These are phyloP conservation scores for Yamadazyma sp. DNA, from an alignment of 1,139 yeast species.

Conservation along the genomic window DNA sequence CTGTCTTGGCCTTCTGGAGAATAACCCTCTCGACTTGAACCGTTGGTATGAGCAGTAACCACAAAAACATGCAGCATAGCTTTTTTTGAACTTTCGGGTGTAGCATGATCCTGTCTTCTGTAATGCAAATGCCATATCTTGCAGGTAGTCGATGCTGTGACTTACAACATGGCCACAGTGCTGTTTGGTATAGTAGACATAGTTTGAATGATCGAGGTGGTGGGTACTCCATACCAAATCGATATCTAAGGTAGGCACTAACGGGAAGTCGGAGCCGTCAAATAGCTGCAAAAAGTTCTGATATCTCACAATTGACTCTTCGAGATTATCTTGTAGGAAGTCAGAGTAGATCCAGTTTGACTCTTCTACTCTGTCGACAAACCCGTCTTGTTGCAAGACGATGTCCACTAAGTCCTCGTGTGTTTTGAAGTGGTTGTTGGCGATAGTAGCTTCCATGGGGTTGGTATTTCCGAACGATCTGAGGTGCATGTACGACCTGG, in stretches of 20 bases:
- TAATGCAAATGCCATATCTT: constrained; percentile 10
- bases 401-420: constrained; percentile 33
- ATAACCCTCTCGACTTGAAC: constrained; percentile 7
- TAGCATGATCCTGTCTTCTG: constrained; percentile 12
- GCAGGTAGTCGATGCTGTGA: constrained; percentile 18
- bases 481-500: background rate
- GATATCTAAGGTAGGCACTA: constrained; percentile 40
- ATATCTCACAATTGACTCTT: constrained; percentile 25
- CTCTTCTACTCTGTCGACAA: constrained; percentile 29
- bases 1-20: constrained; percentile 1
- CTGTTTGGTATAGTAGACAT: constrained; percentile 21
- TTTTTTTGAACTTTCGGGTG: constrained; percentile 9
- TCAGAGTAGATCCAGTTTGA: constrained; percentile 31
- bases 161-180: constrained; percentile 14
- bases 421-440: constrained; percentile 14
- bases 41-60: constrained; percentile 13
- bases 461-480: constrained; percentile 3
- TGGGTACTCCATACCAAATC: constrained; percentile 45
- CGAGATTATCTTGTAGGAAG: constrained; percentile 18
- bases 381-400: constrained; percentile 31
- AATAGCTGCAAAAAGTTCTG: constrained; percentile 25
- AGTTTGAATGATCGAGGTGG: constrained; percentile 26
- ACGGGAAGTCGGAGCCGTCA: constrained; percentile 10
- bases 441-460: constrained; percentile 16
- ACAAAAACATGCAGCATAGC: constrained; percentile 19